Evolutionary conservation across 176 grass and related monocot genomes (phyloP).

Genomic region (Paspalum vaginatum): DNA sequence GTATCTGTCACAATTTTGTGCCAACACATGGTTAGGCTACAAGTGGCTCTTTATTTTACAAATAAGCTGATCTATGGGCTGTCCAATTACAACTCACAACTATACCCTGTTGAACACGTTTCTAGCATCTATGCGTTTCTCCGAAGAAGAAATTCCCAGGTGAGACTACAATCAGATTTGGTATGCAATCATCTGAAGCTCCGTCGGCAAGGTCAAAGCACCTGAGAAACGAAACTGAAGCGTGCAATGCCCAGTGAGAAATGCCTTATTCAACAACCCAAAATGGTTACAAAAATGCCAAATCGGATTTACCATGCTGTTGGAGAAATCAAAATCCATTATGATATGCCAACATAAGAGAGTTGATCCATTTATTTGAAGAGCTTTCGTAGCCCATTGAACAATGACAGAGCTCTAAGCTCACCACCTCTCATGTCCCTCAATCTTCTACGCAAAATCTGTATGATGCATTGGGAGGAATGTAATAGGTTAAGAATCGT

Average conservation of each 20-base stretch:
- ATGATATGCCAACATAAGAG: neutral
- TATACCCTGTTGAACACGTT: neutral
- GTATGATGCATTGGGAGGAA: neutral
- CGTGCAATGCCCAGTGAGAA: neutral
- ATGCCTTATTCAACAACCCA: neutral
- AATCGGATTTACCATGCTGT: slow-evolving; percentile 2
- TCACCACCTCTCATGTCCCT: slow-evolving; percentile 93
- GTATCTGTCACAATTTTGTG: too few species aligned
- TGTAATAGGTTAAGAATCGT: neutral
- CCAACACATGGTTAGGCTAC: too few species aligned
- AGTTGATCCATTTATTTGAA: slow-evolving; percentile 54
- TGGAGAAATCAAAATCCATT: neutral
- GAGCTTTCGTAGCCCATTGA: slow-evolving; percentile 80
- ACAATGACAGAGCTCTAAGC: slow-evolving; percentile 83
- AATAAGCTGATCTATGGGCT: neutral
- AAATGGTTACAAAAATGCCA: neutral
- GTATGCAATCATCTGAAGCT: neutral
- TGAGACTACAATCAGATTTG: slow-evolving; percentile 9
- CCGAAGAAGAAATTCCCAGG: neutral
- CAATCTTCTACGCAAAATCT: slow-evolving; percentile 89
- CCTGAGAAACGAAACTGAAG: slow-evolving; percentile 1
- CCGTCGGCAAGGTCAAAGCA: slow-evolving; percentile 4
- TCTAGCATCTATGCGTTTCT: slow-evolving; percentile 4
- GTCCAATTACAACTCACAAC: slow-evolving; percentile 14
- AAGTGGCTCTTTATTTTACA: neutral